Base-by-base conservation (phyloP, 2,329 filamentous ascomycete species). In the Arthrobotrys sinensis region DNA sequence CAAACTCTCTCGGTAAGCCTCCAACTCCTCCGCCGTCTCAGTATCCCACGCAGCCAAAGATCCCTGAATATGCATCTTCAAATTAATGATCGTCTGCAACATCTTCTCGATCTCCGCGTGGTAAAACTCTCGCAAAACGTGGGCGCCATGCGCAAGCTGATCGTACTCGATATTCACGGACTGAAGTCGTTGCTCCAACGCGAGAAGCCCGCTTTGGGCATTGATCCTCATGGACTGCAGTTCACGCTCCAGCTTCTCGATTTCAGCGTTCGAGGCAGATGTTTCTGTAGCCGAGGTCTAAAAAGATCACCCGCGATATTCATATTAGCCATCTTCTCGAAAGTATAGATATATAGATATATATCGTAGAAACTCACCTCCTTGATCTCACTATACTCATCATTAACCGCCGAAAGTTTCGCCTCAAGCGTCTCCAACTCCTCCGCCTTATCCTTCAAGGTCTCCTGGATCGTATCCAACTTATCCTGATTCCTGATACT, bases 171-270 rank as follows among this genome's bases (percentile, higher is more conserved):
- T 96, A 78, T 95, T 96, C 11, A 93, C 96, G 82, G 94, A 97
- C 89, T 98, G 97, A 86, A 98, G 94, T 69, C 93, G 88, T 85
- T 97, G 95, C 84, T 97, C 94, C 89, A 97, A 91, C 57, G 97
- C 85, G 85, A 97, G 93, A 66, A 97, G 92, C 38, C 91, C 94
- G 84, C 97, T 95, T 1, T 90, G 91, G 34, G 97, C 86, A 10
- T 91, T 91, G 1, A 91, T 89, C 48, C 94, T 89, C 93, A 98
- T 97, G 84, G 94, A 93, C 55, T 93, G 92, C n/a, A 99, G 87
- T 84, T 99, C 94, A 85, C 97, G 97, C 85, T 99, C 96, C 91
- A 97, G 96, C 87, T 96, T 96, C 85, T 99, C 96, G 82, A 99
- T 97, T 84, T 98, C 95, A 7, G 94, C 90, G 83, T 98, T 96